phyloP scores from a whole-genome alignment of 2,329 filamentous ascomycete species.

The Alternaria triticimaculans region DNA sequence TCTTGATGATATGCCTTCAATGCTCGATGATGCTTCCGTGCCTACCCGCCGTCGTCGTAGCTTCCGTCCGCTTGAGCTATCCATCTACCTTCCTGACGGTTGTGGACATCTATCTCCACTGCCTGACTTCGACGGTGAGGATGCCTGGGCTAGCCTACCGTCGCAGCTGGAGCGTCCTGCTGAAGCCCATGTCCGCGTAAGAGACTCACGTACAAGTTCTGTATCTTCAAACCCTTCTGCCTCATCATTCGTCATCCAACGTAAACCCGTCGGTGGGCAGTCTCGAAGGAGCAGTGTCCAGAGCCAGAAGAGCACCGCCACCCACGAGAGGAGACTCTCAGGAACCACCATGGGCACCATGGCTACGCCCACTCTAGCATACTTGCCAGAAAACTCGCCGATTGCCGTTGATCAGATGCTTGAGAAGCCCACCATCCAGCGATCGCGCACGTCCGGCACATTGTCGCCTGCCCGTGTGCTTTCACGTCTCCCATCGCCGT shows the following conservation, averaged over 20 bases:
- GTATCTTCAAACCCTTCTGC: conserved; percentile 34
- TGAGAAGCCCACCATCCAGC: conserved; percentile 30
- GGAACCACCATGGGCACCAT: conserved; percentile 30
- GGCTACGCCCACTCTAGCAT: conserved; percentile 34
- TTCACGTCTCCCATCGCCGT: conserved; percentile 42
- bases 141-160: conserved; percentile 33
- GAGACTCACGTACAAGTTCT: conserved; percentile 37
- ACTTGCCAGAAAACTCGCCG: conserved; percentile 33
- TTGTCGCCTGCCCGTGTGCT: conserved; percentile 33
- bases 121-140: conserved; percentile 45
- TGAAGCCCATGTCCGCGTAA: conserved; percentile 41
- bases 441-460: conserved; percentile 36
- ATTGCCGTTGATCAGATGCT: conserved; percentile 24
- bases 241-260: conserved; percentile 38
- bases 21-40: conserved; percentile 41
- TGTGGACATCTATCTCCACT: conserved; percentile 46
- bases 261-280: conserved; percentile 41
- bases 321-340: conserved; percentile 29
- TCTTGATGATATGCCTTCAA: conserved; percentile 40
- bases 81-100: conserved; percentile 46
- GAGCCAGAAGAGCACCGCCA: conserved; percentile 28
- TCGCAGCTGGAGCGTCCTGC: conserved; percentile 40
- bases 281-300: conserved; percentile 41
- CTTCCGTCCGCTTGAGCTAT: conserved; percentile 49
- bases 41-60: conserved; percentile 42